Evolutionary conservation across 192 early-diverging fungal species (phyloP), one percentile per base, ranked within the genome.

Genomic region (Coemansia sp.): DNA sequence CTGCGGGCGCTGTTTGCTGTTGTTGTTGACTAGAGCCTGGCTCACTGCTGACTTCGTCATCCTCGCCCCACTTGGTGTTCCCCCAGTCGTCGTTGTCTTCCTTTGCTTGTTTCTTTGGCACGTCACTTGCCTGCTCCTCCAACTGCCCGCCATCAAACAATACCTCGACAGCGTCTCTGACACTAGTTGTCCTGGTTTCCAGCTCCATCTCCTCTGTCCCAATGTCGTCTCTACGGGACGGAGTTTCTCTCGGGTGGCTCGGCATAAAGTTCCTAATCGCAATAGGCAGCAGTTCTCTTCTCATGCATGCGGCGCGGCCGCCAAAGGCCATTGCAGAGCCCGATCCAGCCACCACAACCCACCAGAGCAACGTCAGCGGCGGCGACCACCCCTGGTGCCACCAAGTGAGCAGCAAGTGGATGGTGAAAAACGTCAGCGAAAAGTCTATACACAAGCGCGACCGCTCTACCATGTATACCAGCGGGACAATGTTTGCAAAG

Each of bases 381-480:
- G 81, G 81, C 38, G 63, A 21, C 18, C 26, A 18, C 18, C 59
- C 44, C 27, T 60, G 50, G 37, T 70, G 52, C 58, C 76, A 70
- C 44, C 64, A 67, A 17, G 68, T 72, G 15, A 82, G 38, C 6
- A 67, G 38, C 24, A 82, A 39, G 32, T 82, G 81, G n/a, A 82
- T 57, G 18, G 66, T 36, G 18, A 61, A 59, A 35, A 79, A 77
- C 3, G 81, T 82, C 18, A 70, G 41, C 18, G 75, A 56, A 52
- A 82, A 82, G 43, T 82, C 81, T 1, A 82, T 44, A 58, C 81
- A 82, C 32, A 79, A 57, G 0, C 75, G 75, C 9, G 76, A 74
- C 38, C 81, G 41, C 55, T 82, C 75, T 7, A 82, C 81, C 60
- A 82, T 68, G 41, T 74, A 79, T 9, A 78, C 70, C 33, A 82